Evolutionary conservation across 2,329 filamentous ascomycete species (phyloP), one percentile per base, ranked within the genome.

Genomic region (Pestalotiopsis sp.): DNA sequence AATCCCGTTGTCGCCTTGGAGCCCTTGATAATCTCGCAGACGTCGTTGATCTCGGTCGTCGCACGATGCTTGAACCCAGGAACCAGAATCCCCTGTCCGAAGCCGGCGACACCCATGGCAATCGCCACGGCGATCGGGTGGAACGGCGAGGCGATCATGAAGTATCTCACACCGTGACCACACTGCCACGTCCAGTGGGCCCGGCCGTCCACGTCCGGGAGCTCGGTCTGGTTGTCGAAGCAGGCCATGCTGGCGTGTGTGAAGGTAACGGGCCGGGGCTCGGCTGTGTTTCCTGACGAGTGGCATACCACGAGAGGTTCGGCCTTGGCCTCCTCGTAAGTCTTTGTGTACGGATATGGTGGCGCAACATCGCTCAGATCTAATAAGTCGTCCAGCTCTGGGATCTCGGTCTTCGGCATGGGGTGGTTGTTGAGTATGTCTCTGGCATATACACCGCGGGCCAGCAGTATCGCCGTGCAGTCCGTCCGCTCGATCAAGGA

Each of bases 281-380:
- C 31, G n/a, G 66, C 82, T 3, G 82, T 84, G 1, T 78, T 77
- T 2, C 68, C 68, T 38, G 59, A 61, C 3, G 66, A 61, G 39
- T 69, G 66, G 52, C 49, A 62, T 20, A 68, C 49, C 20, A 68
- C 66, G 27, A 68, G 65, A 17, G 66, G 66, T 17, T 69, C 68
- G 20, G 27, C n/a, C 62, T 68, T n/a, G 4, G 77, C 79, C 3
- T 76, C 72, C 2, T 77, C 75, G 17, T 75, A 82, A 1, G 72
- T 75, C 60, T 77, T 79, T 3, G 71, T 73, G 65, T 79, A 82
- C 0, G 68, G 69, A 27, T 77, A 80, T 1, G 71, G 64, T 31
- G 71, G 14, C 0, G 67, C 66, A 2, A 45, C 20, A 1, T 73
- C 67, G 4, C 68, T 49, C 3, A 73, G 62, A 4, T 79, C 71